Evolutionary conservation across 2,329 filamentous ascomycete genomes (phyloP).

Genomic region (Fusarium poae): DNA sequence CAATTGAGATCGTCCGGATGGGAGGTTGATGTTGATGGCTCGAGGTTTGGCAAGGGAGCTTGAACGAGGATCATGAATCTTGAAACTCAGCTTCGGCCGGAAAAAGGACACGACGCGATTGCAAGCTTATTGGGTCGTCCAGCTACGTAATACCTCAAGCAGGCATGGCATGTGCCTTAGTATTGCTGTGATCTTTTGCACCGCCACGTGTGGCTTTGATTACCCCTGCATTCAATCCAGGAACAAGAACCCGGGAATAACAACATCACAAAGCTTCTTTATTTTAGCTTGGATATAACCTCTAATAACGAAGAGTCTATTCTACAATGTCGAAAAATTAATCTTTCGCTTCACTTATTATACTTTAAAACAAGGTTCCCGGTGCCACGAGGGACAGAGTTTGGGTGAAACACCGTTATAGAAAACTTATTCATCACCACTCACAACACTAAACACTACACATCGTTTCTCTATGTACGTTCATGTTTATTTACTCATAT

Average conservation of each 20-base stretch:
- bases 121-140: conserved; percentile 49
- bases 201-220: conserved; percentile 8
- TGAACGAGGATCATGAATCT: conserved; percentile 45
- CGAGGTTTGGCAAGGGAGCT: conserved; percentile 44
- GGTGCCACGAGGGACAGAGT: not conserved
- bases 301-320: not conserved
- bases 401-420: no score
- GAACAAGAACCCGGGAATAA: conserved; percentile 1
- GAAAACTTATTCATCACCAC: not conserved
- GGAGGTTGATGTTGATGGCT: conserved; percentile 30
- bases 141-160: conserved; percentile 38
- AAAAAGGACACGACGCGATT: conserved; percentile 53
- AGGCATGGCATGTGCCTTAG: conserved; percentile 17
- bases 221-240: not conserved
- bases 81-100: conserved; percentile 38
- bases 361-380: not conserved
- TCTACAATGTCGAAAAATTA: not conserved
- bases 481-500: not conserved
- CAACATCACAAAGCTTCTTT: not conserved
- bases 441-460: not conserved
- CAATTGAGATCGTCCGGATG: conserved; percentile 37
- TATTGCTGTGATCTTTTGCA: not conserved
- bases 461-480: not conserved
- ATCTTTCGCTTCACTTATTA: not conserved
- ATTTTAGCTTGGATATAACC: not conserved